Conservation (phyloP, 1,284 basidiomycete species). For the Ceratobasidium sp. region DNA sequence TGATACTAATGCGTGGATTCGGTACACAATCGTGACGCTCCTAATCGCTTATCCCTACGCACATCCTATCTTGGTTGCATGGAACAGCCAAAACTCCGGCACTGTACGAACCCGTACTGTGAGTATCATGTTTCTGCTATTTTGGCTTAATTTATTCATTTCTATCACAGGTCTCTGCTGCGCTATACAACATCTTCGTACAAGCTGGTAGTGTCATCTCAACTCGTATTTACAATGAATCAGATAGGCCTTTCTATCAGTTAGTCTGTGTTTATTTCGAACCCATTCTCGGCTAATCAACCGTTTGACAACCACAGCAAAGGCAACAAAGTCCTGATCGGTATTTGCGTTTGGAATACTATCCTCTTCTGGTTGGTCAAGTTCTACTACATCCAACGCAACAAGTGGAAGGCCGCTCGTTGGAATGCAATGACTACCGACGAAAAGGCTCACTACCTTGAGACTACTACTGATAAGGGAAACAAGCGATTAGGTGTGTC, state of each 20-base stretch:
- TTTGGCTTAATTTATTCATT: no score
- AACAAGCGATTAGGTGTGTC: no score
- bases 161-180: constrained; percentile 27
- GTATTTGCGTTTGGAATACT: constrained; percentile 37
- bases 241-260: constrained; percentile 33
- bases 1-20: constrained; percentile 24
- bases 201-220: constrained; percentile 22
- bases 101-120: constrained; percentile 32
- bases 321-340: constrained; percentile 35
- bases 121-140: no score
- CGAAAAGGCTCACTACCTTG: constrained; percentile 24
- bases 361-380: constrained; percentile 23
- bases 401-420: constrained; percentile 15
- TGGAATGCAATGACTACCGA: constrained; percentile 34
- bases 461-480: constrained; percentile 27
- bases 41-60: constrained; percentile 26
- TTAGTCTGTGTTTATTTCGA: background rate
- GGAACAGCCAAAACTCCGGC: constrained; percentile 23
- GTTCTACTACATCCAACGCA: constrained; percentile 23
- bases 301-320: constrained; percentile 25
- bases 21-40: background rate
- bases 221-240: no score
- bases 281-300: background rate
- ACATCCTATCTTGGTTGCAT: constrained; percentile 32
- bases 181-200: constrained; percentile 33